Percentiles rank a stretch among this genome's conserved stretches.
Evolutionary conservation across 257 asterid species (phyloP).

Genomic region (Eustoma russellianum): DNA sequence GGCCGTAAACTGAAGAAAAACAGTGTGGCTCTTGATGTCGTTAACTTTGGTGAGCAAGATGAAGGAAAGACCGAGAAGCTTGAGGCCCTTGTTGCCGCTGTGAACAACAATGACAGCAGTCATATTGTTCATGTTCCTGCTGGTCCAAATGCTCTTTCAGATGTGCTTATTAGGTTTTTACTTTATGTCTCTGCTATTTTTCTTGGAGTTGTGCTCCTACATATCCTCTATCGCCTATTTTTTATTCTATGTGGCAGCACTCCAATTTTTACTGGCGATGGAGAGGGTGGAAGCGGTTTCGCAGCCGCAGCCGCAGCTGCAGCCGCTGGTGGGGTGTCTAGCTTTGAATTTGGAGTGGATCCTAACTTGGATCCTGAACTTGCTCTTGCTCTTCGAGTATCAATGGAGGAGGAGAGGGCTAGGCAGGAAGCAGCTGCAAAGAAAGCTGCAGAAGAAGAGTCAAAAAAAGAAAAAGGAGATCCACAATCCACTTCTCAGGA

Average conservation of each 20-base stretch:
- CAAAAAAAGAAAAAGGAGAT: conserved; percentile 67
- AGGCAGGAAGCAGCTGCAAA: conserved; percentile 99
- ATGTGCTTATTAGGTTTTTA: conserved; percentile 76
- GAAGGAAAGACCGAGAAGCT: conserved; percentile 84
- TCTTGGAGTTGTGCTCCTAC: not conserved
- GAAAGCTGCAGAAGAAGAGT: conserved; percentile 83
- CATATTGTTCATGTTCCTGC: conserved; percentile 88
- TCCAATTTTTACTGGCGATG: conserved; percentile 90
- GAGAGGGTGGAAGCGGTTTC: conserved; percentile 88
- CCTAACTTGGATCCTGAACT: conserved; percentile 98
- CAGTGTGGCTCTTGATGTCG: conserved; percentile 96
- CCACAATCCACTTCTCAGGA: conserved; percentile 60
- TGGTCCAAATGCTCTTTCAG: conserved; percentile 91
- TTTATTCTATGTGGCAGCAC: conserved; percentile 37
- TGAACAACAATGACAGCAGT: conserved; percentile 84
- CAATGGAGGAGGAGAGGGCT: conserved; percentile 99
- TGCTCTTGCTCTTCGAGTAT: conserved; percentile 97
- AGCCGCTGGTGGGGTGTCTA: conserved; percentile 64
- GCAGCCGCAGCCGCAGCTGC: conserved; percentile 86
- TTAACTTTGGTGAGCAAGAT: conserved; percentile 90
- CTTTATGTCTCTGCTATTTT: conserved; percentile 5
- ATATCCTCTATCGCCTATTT: conserved; percentile 1
- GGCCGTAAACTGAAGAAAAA: conserved; percentile 88
- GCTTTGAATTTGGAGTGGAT: conserved; percentile 92
- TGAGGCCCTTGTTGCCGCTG: conserved; percentile 88